These are phyloP conservation scores for Panicum hallii DNA, from an alignment of 202 grass and related monocot genomes.

Conservation along the genomic window DNA sequence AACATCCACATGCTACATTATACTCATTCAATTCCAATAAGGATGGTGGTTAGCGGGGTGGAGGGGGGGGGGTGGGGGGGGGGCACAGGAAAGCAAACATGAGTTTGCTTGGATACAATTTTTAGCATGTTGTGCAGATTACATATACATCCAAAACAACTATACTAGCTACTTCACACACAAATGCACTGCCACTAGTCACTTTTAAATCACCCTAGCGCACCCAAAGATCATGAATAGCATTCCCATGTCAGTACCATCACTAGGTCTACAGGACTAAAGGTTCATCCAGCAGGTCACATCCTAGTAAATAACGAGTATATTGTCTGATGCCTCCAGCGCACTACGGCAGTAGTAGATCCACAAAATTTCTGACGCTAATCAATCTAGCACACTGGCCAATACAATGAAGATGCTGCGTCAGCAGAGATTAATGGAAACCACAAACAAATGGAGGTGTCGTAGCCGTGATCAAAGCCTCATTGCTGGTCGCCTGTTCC, in stretches of 20 bases:
- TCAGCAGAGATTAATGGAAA: neutral
- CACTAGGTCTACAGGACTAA: slow-evolving; percentile 7
- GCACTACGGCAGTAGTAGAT: neutral
- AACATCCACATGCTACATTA: neutral
- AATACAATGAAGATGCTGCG: neutral
- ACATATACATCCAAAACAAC: neutral
- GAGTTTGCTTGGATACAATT: neutral
- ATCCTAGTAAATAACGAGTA: neutral
- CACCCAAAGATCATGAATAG: neutral
- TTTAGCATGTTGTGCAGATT: neutral
- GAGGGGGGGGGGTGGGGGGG: too few species aligned
- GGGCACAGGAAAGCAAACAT: neutral
- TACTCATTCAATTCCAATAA: neutral
- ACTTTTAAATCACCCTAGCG: neutral
- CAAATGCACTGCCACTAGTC: neutral
- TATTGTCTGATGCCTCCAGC: neutral
- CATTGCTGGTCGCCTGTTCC: neutral
- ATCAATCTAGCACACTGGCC: neutral
- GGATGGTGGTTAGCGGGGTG: neutral
- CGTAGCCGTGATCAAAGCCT: neutral
- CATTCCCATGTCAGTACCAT: neutral
- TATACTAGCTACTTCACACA: neutral
- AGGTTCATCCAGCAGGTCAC: neutral
- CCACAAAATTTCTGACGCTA: neutral
- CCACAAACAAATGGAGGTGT: neutral